phyloP scores from a whole-genome alignment of 768 basidiomycete genomes.

The Pleurotus ostreatus region DNA sequence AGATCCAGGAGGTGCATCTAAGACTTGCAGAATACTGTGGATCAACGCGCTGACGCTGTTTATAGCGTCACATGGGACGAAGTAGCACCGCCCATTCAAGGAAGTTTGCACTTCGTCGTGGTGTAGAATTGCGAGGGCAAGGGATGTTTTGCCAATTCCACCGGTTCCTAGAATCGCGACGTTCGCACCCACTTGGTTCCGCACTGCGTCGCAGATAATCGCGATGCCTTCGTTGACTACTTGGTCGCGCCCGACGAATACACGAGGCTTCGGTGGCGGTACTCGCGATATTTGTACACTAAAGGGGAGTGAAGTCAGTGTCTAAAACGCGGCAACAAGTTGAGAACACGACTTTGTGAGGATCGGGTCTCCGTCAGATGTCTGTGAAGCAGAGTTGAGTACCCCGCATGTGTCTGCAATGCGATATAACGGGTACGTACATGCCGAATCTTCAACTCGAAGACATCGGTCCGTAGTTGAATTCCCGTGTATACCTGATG shows the following conservation, averaged over 20 bases:
- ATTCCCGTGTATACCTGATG: constrained; percentile 5
- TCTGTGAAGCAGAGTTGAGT: neutral
- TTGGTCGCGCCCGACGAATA: constrained; percentile 18
- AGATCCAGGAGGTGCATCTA: constrained; percentile 5
- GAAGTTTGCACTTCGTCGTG: constrained; percentile 15
- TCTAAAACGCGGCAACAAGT: neutral
- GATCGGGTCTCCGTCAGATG: constrained; percentile 4
- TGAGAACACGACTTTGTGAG: neutral
- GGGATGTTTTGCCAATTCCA: constrained; percentile 36
- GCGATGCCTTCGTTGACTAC: constrained; percentile 14
- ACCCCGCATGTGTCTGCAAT: neutral
- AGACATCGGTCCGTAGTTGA: constrained; percentile 4
- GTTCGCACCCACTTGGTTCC: constrained; percentile 8
- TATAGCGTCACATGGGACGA: constrained; percentile 27
- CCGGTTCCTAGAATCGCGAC: constrained; percentile 25
- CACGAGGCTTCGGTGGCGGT: constrained; percentile 14
- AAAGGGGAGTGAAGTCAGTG: neutral
- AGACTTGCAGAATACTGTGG: constrained; percentile 8
- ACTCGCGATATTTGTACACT: constrained; percentile 9
- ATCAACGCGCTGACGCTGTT: constrained; percentile 8
- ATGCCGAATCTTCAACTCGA: constrained; percentile 1
- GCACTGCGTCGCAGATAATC: constrained; percentile 1
- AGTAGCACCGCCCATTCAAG: constrained; percentile 22
- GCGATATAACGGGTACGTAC: neutral
- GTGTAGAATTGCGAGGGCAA: constrained; percentile 28